phyloP scores from a whole-genome alignment of 1,284 basidiomycete species.

The Anthracocystis panici-leucophaei region DNA sequence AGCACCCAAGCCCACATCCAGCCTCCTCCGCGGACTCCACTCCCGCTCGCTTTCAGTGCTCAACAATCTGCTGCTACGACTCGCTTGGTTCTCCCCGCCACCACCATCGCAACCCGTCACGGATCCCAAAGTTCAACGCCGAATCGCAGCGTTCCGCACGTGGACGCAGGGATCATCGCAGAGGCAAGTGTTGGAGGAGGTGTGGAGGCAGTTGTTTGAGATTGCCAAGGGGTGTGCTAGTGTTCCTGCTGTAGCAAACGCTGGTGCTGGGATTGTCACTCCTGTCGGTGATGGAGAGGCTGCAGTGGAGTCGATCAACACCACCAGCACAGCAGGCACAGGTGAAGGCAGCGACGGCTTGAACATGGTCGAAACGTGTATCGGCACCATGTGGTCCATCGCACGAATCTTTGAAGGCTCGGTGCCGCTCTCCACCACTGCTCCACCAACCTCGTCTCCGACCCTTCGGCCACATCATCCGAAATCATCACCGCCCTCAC shows the following conservation, averaged over 20 bases:
- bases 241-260: constrained; percentile 40
- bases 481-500: constrained; percentile 51
- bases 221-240: constrained; percentile 45
- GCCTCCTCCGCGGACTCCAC: constrained; percentile 41
- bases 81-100: constrained; percentile 54
- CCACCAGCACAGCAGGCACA: neutral
- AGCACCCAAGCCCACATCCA: neutral
- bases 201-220: constrained; percentile 33
- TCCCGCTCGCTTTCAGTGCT: constrained; percentile 58
- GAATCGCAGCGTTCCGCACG: constrained; percentile 32
- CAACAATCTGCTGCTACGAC: constrained; percentile 55
- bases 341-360: constrained; percentile 51
- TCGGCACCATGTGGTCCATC: constrained; percentile 60
- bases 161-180: constrained; percentile 18
- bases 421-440: constrained; percentile 26
- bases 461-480: neutral
- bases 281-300: neutral
- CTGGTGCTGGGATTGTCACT: constrained; percentile 6
- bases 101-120: constrained; percentile 61
- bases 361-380: constrained; percentile 56
- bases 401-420: constrained; percentile 53
- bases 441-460: constrained; percentile 1
- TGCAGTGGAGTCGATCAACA: constrained; percentile 2
- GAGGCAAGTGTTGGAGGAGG: neutral
- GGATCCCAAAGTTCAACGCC: constrained; percentile 37